A percentile compares a stretch with the other conserved stretches of the same genome.
Conservation (phyloP, 2,329 filamentous ascomycete species). For the Penicillium capsulatum region DNA sequence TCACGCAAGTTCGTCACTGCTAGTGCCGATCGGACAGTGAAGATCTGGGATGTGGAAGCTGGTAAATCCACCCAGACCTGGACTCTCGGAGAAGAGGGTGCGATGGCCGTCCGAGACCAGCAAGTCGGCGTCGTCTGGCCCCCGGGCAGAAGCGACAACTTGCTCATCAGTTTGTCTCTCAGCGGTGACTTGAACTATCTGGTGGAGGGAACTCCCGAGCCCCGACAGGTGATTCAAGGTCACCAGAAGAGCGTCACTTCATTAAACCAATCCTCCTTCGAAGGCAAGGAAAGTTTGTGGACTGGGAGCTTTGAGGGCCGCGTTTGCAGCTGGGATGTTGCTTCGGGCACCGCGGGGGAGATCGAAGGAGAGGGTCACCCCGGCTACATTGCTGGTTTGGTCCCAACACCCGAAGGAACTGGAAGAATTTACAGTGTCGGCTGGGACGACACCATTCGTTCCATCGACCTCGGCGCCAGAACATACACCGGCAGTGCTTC, state of each 20-base stretch:
- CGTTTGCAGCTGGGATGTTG: conserved; percentile 77
- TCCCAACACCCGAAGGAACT: conserved; percentile 48
- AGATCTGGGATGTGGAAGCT: conserved; percentile 84
- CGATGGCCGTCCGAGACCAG: conserved; percentile 71
- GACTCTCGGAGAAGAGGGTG: conserved; percentile 73
- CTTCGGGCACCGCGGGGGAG: conserved; percentile 62
- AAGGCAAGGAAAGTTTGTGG: conserved; percentile 61
- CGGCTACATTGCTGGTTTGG: conserved; percentile 78
- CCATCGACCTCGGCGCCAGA: conserved; percentile 67
- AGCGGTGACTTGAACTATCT: conserved; percentile 89
- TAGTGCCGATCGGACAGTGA: conserved; percentile 90
- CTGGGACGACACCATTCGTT: conserved; percentile 89
- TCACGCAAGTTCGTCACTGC: conserved; percentile 83
- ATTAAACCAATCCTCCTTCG: conserved; percentile 54
- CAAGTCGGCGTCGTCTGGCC: conserved; percentile 95
- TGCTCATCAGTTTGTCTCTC: conserved; percentile 86
- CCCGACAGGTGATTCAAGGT: conserved; percentile 70
- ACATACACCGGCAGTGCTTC: conserved; percentile 67
- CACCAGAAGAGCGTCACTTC: conserved; percentile 91
- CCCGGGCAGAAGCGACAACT: conserved; percentile 71
- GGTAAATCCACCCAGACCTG: conserved; percentile 76
- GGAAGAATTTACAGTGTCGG: conserved; percentile 75
- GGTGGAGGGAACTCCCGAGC: conserved; percentile 63
- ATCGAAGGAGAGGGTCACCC: conserved; percentile 79
- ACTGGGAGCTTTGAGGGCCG: conserved; percentile 91